Evolutionary conservation across 495 filamentous ascomycete genomes (phyloP).

Genomic region (Zalerion maritima): DNA sequence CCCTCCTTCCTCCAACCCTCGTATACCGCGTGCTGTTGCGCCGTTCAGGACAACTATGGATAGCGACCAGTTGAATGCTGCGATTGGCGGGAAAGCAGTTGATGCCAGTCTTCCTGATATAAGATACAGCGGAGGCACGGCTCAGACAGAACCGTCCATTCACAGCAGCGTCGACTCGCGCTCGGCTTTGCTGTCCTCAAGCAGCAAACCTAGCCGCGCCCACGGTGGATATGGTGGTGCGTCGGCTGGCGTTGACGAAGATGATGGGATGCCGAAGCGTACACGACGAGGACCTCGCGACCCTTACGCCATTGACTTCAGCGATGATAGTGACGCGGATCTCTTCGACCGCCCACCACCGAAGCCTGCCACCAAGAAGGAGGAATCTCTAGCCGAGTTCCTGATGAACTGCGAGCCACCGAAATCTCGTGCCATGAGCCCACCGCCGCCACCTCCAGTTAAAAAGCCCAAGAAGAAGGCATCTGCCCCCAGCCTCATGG

Average conservation of each 20-base stretch:
- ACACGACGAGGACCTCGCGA: slow-evolving; percentile 70
- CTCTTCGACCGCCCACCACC: slow-evolving; percentile 12
- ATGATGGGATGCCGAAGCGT: slow-evolving; percentile 41
- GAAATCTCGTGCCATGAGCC: too few relatives aligned
- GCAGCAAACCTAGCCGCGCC: too few relatives aligned
- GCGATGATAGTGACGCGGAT: slow-evolving; percentile 61
- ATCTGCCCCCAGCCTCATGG: slow-evolving; percentile 45
- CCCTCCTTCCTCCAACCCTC: slow-evolving; percentile 44
- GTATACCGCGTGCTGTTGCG: slow-evolving; percentile 70
- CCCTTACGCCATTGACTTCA: slow-evolving; percentile 81
- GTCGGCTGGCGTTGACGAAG: slow-evolving; percentile 23
- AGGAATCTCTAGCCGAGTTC: slow-evolving; percentile 81
- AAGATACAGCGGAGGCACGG: slow-evolving; percentile 6
- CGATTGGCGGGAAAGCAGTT: slow-evolving; percentile 33
- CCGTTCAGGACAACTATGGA: slow-evolving; percentile 78
- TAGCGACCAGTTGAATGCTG: slow-evolving; percentile 52
- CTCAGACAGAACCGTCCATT: slow-evolving; percentile 14
- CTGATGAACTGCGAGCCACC: slow-evolving; percentile 71
- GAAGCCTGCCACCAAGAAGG: slow-evolving; percentile 25
- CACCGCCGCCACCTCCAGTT: slow-evolving; percentile 27
- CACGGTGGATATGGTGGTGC: too few relatives aligned
- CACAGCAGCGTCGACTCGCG: too few relatives aligned
- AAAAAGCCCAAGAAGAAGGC: slow-evolving; percentile 43
- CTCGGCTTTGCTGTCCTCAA: too few relatives aligned
- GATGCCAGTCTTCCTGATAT: slow-evolving; percentile 29